These are phyloP conservation scores for Evernia prunastri DNA, from an alignment of 495 filamentous ascomycete genomes.

Conservation along the genomic window DNA sequence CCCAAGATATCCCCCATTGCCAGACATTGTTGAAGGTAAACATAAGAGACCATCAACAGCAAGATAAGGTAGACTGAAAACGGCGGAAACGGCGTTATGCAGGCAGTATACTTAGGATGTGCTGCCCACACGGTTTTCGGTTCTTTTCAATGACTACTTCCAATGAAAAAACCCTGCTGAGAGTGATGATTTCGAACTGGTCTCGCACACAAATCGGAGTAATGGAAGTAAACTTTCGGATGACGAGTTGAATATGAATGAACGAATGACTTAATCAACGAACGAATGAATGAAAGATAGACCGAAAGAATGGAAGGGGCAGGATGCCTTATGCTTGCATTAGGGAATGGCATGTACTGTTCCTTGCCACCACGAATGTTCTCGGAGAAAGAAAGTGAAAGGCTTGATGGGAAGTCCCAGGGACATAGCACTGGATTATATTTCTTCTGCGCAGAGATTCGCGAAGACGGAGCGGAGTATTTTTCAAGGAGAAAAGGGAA, in stretches of 20 bases:
- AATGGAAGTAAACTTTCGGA: no score
- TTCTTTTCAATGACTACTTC: background rate
- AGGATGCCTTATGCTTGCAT: background rate
- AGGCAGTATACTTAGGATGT: background rate
- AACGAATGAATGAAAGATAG: background rate
- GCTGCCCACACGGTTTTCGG: background rate
- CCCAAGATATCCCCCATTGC: background rate
- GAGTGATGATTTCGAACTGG: background rate
- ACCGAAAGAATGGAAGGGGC: background rate
- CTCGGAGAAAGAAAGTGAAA: background rate
- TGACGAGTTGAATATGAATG: no score
- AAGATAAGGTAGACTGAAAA: background rate
- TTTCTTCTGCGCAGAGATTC: background rate
- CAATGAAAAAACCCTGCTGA: background rate
- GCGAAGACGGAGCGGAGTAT: background rate
- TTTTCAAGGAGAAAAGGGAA: background rate
- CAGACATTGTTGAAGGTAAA: background rate
- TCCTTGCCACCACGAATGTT: background rate
- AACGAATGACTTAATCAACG: background rate
- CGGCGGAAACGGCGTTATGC: background rate
- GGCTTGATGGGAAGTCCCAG: background rate
- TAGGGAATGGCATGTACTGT: background rate
- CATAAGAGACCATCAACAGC: background rate
- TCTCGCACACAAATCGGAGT: background rate
- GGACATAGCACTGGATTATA: background rate